phyloP scores from a whole-genome alignment of 73 alveolate species.

The Paramecium pentaurelia region DNA sequence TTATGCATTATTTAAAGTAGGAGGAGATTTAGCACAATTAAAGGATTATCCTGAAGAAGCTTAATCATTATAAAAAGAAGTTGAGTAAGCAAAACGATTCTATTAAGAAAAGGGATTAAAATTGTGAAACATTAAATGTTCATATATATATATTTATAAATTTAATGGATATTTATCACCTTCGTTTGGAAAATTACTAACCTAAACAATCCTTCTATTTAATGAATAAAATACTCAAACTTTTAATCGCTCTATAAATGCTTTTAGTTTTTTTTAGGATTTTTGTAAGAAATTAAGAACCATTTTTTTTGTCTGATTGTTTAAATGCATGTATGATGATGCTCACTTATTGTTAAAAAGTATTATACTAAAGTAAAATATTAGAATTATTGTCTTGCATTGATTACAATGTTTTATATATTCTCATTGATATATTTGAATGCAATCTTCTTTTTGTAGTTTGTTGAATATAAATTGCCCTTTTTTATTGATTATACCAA shows the following conservation, averaged over 20 bases:
- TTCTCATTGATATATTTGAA: neutral
- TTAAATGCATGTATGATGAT: neutral
- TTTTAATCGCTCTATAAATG: neutral
- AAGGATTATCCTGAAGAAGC: constrained; percentile 35
- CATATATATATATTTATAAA: neutral
- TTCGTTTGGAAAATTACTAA: neutral
- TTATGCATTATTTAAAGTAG: neutral
- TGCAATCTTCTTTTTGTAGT: neutral
- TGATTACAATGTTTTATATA: neutral
- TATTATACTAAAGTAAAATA: neutral
- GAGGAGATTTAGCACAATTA: neutral
- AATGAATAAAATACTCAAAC: neutral
- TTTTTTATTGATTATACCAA: neutral
- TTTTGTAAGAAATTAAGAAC: neutral
- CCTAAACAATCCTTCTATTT: neutral
- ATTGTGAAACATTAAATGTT: neutral
- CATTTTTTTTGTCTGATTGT: neutral
- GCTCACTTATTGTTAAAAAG: neutral
- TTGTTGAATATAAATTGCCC: neutral
- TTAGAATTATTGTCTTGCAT: neutral
- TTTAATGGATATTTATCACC: neutral
- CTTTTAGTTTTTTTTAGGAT: neutral
- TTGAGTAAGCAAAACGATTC: neutral
- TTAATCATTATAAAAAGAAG: neutral
- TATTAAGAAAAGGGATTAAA: neutral